Evolutionary conservation across 495 filamentous ascomycete genomes (phyloP).

Genomic region (Pyrenula aspistea): DNA sequence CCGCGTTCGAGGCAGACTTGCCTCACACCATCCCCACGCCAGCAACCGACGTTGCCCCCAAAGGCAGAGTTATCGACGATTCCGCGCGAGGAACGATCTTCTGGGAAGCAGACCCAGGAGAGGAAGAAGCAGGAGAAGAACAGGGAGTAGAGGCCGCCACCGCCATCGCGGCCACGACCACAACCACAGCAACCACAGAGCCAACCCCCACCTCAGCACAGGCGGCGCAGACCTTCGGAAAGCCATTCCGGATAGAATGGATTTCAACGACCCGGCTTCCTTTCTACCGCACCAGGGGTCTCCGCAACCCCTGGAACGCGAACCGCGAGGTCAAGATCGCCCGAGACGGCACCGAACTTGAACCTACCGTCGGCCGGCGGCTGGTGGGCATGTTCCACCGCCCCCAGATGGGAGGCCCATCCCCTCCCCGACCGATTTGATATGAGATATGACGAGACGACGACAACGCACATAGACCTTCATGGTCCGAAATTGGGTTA

Average conservation of each 20-base stretch:
- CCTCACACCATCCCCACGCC: constrained; percentile 58
- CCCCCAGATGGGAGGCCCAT: neutral
- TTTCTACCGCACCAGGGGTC: constrained; percentile 79
- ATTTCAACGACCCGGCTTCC: constrained; percentile 74
- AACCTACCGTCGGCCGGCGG: constrained; percentile 67
- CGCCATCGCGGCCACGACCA: constrained; percentile 22
- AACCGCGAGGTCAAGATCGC: constrained; percentile 96
- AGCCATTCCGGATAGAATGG: constrained; percentile 90
- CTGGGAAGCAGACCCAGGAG: constrained; percentile 74
- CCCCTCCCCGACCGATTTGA: neutral
- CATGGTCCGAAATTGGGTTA: neutral
- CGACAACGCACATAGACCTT: neutral
- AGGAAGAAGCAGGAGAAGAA: constrained; percentile 23
- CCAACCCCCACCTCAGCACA: constrained; percentile 13
- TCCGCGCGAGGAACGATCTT: constrained; percentile 89
- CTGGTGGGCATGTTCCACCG: constrained; percentile 67
- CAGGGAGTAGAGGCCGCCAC: constrained; percentile 15
- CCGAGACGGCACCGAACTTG: constrained; percentile 87
- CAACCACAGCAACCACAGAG: constrained; percentile 24
- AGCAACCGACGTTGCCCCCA: constrained; percentile 69
- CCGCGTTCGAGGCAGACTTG: constrained; percentile 42
- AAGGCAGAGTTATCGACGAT: constrained; percentile 86
- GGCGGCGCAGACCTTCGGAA: constrained; percentile 62
- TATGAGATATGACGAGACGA: neutral
- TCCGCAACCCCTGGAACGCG: constrained; percentile 94